Evolutionary conservation across 2,329 filamentous ascomycete genomes (phyloP).

Genomic region (Microsporum canis): DNA sequence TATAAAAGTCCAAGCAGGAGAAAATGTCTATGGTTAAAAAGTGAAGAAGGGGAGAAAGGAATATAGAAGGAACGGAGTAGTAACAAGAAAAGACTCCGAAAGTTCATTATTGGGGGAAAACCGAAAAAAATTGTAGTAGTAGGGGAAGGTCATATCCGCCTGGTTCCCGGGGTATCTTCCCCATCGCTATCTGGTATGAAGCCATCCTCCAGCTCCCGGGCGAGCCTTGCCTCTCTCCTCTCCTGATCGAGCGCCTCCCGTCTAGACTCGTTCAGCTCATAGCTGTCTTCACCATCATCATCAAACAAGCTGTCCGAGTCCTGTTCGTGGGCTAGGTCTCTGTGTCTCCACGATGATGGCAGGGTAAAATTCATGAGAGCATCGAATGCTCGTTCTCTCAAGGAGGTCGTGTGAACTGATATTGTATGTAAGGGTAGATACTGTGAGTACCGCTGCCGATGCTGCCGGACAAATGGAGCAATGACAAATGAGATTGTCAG

Average conservation of each 20-base stretch:
- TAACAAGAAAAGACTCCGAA: neutral
- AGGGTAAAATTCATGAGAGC: constrained; percentile 35
- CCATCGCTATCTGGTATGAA: constrained; percentile 64
- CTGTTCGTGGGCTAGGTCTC: constrained; percentile 28
- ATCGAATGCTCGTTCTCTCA: constrained; percentile 37
- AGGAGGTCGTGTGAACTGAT: constrained; percentile 43
- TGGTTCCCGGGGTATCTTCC: constrained; percentile 10
- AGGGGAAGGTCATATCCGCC: neutral
- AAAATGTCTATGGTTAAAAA: neutral
- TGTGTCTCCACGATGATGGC: constrained; percentile 37
- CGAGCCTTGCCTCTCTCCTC: constrained; percentile 48
- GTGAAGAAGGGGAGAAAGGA: neutral
- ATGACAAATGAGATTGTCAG: constrained; percentile 53
- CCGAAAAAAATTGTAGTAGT: neutral
- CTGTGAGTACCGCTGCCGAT: constrained; percentile 59
- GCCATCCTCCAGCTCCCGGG: constrained; percentile 66
- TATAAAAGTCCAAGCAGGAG: neutral
- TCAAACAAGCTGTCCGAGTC: constrained; percentile 51
- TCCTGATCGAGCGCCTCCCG: constrained; percentile 34
- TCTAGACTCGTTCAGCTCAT: constrained; percentile 42
- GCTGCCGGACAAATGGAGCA: constrained; percentile 57
- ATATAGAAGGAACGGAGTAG: neutral
- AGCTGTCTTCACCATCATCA: constrained; percentile 46
- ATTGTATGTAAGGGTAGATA: constrained; percentile 57
- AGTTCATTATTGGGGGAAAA: neutral